A percentile compares a stretch with the other conserved stretches of the same genome.
Conservation (phyloP, 177 flowering plant genomes). For the Vitis hybrid region DNA sequence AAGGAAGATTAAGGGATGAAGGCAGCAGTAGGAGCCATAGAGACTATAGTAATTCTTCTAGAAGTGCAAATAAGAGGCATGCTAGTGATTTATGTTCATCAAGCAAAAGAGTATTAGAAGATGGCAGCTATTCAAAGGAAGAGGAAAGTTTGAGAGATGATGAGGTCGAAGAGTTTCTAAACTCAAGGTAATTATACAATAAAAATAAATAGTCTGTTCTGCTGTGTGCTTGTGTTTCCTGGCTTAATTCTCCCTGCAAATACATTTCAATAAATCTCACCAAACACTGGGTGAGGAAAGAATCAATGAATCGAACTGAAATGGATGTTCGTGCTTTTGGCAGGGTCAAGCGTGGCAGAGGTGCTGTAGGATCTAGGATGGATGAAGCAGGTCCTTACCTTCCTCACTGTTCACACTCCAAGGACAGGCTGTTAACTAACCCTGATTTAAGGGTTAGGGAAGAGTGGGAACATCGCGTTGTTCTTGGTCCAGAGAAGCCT, state of each 20-base stretch:
- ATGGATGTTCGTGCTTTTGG: conserved; percentile 11
- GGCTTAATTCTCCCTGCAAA: not conserved
- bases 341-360: conserved; percentile 91
- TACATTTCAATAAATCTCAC: no score
- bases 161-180: conserved; percentile 76
- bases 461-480: conserved; percentile 30
- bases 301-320: not conserved
- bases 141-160: conserved; percentile 52
- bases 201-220: no score
- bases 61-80: conserved; percentile 23
- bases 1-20: conserved; percentile 32
- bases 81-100: conserved; percentile 29
- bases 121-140: conserved; percentile 22
- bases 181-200: conserved; percentile 51
- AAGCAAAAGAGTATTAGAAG: conserved; percentile 36
- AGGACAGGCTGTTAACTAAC: conserved; percentile 16
- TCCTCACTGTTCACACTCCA: conserved; percentile 31
- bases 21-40: conserved; percentile 22
- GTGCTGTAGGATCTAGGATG: conserved; percentile 87
- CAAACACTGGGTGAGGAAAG: no score
- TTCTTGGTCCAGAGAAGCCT: conserved; percentile 73
- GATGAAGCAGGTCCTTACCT: conserved; percentile 93
- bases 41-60: conserved; percentile 18
- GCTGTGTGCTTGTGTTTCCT: conserved; percentile 5
- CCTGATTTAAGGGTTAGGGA: conserved; percentile 25